phyloP scores from a whole-genome alignment of 352 stramenopile species.

The Globisporangium apiculatum region DNA sequence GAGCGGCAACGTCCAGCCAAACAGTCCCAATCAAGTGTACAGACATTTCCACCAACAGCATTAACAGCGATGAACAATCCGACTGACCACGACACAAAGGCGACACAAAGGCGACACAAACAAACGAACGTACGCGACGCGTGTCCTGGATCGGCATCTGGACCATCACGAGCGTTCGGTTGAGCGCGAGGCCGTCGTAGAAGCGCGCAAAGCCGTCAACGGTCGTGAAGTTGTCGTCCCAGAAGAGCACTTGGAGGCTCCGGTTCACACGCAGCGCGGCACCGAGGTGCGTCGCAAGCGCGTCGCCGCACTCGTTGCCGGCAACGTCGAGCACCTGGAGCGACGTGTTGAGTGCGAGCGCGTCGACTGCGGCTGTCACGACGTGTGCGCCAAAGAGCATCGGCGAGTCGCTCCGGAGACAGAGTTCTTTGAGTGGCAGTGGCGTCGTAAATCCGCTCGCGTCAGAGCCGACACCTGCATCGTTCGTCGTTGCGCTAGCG shows the following conservation, averaged over 20 bases:
- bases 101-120: too few relatives aligned
- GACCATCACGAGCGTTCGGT: conserved; percentile 58
- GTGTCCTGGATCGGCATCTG: conserved; percentile 78
- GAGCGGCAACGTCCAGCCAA: background rate
- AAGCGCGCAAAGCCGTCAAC: conserved; percentile 62
- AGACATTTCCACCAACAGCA: too few relatives aligned
- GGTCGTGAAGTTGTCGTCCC: conserved; percentile 71
- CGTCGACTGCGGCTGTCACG: conserved; percentile 34
- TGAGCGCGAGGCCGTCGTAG: conserved; percentile 50
- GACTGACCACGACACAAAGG: too few relatives aligned
- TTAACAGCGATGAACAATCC: too few relatives aligned
- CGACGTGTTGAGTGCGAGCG: conserved; percentile 27
- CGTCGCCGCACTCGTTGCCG: conserved; percentile 67
- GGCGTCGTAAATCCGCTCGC: conserved; percentile 13
- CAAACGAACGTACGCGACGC: conserved; percentile 27
- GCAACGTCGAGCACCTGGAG: conserved; percentile 69
- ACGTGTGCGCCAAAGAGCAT: conserved; percentile 53
- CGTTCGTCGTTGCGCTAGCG: too few relatives aligned
- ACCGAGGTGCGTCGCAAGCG: conserved; percentile 38
- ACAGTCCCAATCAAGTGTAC: background rate
- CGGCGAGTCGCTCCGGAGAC: conserved; percentile 35
- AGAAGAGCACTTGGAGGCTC: conserved; percentile 59
- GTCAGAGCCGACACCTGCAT: too few relatives aligned
- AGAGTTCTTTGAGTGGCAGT: conserved; percentile 45
- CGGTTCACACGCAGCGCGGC: conserved; percentile 43